phyloP scores from a whole-genome alignment of 2,329 filamentous ascomycete species.

The Diaporthe aspalathi region DNA sequence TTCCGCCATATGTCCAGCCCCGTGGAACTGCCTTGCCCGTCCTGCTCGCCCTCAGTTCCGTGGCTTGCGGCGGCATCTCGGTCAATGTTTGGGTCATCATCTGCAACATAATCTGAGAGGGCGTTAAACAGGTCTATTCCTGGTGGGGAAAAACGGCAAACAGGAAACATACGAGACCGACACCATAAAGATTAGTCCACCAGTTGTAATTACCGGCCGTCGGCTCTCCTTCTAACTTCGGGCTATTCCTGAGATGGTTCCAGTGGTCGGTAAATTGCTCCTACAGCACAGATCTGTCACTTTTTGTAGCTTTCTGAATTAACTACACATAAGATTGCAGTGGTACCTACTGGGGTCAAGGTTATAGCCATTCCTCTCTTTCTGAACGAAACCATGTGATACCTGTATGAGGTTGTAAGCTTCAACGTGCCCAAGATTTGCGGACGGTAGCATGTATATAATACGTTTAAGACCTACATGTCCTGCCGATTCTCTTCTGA shows the following conservation, averaged over 20 bases:
- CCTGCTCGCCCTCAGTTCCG: background rate
- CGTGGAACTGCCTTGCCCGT: too few species aligned
- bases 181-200: background rate
- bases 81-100: background rate
- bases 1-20: background rate
- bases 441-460: background rate
- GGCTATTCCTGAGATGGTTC: background rate
- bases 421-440: accelerated
- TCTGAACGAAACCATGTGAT: background rate
- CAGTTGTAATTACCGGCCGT: background rate
- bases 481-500: background rate
- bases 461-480: background rate
- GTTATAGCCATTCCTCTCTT: background rate
- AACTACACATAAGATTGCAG: background rate
- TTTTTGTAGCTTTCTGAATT: background rate
- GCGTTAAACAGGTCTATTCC: background rate
- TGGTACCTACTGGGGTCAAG: background rate
- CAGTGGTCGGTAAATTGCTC: background rate
- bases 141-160: background rate
- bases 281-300: background rate
- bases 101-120: background rate
- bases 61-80: background rate
- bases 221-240: background rate
- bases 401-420: background rate
- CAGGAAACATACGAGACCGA: background rate